Evolutionary conservation across 805 yeast species (phyloP).

Genomic region (Yamadazyma akitaensis): DNA sequence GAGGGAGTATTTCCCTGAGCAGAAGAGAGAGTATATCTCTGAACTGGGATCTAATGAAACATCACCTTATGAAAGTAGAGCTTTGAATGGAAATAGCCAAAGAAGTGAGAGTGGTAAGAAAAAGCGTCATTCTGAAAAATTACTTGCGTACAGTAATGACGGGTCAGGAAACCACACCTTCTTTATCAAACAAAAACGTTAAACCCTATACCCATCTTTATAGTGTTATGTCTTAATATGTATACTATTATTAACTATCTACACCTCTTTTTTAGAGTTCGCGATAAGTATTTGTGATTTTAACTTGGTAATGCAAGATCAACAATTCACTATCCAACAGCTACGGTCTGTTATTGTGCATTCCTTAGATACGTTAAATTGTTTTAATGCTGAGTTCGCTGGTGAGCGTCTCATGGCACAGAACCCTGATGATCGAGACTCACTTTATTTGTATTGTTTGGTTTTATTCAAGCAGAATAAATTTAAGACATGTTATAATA

Average conservation of each 20-base stretch:
- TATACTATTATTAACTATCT: constrained; percentile 3
- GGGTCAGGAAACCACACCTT: constrained; percentile 38
- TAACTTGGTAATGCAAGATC: constrained; percentile 5
- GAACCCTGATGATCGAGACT: constrained; percentile 51
- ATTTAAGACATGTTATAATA: constrained; percentile 59
- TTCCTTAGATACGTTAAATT: constrained; percentile 65
- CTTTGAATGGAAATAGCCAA: constrained; percentile 16
- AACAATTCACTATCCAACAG: constrained; percentile 25
- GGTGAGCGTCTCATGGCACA: constrained; percentile 77
- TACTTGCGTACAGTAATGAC: constrained; percentile 41
- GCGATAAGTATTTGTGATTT: not conserved
- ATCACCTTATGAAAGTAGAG: constrained; percentile 24
- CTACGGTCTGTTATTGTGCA: constrained; percentile 63
- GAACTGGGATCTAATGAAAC: constrained; percentile 12
- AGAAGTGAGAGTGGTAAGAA: constrained; percentile 7
- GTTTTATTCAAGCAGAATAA: constrained; percentile 58
- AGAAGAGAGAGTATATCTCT: constrained; percentile 14
- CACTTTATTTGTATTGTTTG: constrained; percentile 67
- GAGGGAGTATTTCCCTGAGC: constrained; percentile 15
- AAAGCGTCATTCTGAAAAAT: constrained; percentile 24
- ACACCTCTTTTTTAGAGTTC: not conserved
- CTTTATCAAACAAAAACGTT: constrained; percentile 33
- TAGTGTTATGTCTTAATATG: not conserved
- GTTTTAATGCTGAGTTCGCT: constrained; percentile 78
- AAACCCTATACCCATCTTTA: not conserved